A percentile compares a stretch with the other conserved stretches of the same genome.
Conservation (phyloP, 2,329 filamentous ascomycete species). For the Dendrostoma leiphaemia region DNA sequence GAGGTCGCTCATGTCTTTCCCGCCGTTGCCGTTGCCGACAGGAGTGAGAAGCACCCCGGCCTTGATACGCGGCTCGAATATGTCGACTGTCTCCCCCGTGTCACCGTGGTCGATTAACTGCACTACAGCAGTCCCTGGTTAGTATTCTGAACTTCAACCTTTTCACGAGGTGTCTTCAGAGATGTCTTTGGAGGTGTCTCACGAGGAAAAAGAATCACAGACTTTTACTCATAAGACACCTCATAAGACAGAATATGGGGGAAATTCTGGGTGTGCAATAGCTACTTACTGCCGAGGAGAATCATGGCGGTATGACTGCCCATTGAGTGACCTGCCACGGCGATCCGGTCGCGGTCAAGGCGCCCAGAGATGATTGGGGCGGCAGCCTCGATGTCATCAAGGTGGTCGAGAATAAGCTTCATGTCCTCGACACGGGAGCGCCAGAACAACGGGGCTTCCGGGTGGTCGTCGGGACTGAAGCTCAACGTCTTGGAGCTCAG, state of each 20-base stretch:
- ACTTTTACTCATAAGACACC: too few species aligned
- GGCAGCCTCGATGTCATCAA: conserved; percentile 33
- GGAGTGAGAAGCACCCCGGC: conserved; percentile 36
- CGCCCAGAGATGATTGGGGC: conserved; percentile 32
- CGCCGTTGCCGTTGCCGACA: conserved; percentile 30
- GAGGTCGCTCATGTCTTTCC: conserved; percentile 26
- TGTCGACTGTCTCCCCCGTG: too few species aligned
- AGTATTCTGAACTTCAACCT: too few species aligned
- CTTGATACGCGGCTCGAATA: conserved; percentile 34
- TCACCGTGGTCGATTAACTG: too few species aligned
- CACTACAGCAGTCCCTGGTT: too few species aligned
- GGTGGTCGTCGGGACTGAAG: conserved; percentile 18
- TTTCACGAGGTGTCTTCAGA: too few species aligned
- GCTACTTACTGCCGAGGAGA: too few species aligned
- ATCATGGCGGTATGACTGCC: conserved; percentile 33
- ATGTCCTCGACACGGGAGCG: conserved; percentile 35
- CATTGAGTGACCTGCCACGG: conserved; percentile 38
- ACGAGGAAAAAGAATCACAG: too few species aligned
- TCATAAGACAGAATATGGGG: too few species aligned
- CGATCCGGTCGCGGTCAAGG: conserved; percentile 32
- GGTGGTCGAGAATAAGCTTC: conserved; percentile 33
- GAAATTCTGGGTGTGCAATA: too few species aligned
- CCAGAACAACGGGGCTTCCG: conserved; percentile 31
- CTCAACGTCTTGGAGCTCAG: conserved; percentile 33
- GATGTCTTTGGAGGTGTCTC: too few species aligned